A percentile compares a stretch with the other conserved stretches of the same genome.
Conservation (phyloP, 2,329 filamentous ascomycete species). For the Sporothrix inflata region DNA sequence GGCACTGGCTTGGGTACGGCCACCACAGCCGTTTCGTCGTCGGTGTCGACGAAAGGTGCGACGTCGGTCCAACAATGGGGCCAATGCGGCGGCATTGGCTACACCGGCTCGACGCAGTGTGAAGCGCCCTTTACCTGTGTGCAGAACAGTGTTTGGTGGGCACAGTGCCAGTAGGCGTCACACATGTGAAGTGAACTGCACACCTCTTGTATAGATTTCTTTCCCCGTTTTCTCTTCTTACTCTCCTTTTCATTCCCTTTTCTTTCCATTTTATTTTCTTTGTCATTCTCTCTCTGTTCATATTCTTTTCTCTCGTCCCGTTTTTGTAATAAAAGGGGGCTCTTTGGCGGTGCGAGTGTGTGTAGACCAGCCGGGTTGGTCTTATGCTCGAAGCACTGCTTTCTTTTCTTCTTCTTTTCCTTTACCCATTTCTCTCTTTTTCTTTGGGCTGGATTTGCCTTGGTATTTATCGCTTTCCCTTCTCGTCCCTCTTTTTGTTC, state of each 20-base stretch:
- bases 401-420: background rate
- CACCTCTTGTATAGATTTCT: background rate
- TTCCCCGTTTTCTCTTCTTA: background rate
- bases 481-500: background rate
- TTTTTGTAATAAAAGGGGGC: background rate
- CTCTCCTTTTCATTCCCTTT: background rate
- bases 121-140: constrained; percentile 41
- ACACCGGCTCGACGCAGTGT: constrained; percentile 42
- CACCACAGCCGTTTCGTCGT: constrained; percentile 21
- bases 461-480: background rate
- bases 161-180: constrained; percentile 39
- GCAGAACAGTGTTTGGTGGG: constrained; percentile 40
- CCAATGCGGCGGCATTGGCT: constrained; percentile 44
- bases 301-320: background rate
- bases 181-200: background rate
- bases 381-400: background rate
- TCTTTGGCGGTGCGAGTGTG: background rate
- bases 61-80: constrained; percentile 42
- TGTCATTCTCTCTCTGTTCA: background rate
- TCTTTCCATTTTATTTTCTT: background rate
- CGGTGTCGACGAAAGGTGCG: background rate
- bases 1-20: background rate
- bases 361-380: background rate
- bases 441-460: background rate
- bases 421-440: background rate